A percentile compares a stretch with the other conserved stretches of the same genome.
phyloP scores from a whole-genome alignment of 2,329 filamentous ascomycete genomes.

The Rutstroemia sp. region DNA sequence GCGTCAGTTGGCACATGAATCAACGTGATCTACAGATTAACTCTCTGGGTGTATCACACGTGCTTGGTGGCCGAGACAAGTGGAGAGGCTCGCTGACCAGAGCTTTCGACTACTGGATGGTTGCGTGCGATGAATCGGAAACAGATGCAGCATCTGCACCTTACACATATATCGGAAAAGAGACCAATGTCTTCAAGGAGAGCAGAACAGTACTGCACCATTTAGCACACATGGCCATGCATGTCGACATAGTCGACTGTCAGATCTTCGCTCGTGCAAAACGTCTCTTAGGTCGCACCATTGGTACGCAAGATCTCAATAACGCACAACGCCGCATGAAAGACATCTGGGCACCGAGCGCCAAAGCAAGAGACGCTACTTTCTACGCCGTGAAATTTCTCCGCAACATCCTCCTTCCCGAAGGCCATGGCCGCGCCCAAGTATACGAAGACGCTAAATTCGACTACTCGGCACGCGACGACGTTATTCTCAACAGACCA shows the following conservation, averaged over 20 bases:
- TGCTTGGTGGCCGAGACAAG: slow-evolving; percentile 80
- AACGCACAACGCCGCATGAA: slow-evolving; percentile 78
- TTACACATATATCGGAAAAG: slow-evolving; percentile 49
- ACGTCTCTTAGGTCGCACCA: slow-evolving; percentile 75
- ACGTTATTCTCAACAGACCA: slow-evolving; percentile 81
- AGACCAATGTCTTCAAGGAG: slow-evolving; percentile 67
- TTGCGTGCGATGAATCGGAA: slow-evolving; percentile 79
- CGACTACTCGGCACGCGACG: slow-evolving; percentile 75
- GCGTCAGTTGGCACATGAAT: slow-evolving; percentile 96
- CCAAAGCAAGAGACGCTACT: slow-evolving; percentile 80
- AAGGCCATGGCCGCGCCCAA: slow-evolving; percentile 26
- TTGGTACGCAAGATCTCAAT: slow-evolving; percentile 73
- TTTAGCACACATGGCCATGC: slow-evolving; percentile 94
- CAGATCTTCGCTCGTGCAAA: slow-evolving; percentile 91
- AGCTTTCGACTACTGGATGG: slow-evolving; percentile 91
- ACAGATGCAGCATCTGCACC: slow-evolving; percentile 46
- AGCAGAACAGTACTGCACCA: slow-evolving; percentile 85
- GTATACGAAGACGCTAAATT: slow-evolving; percentile 33
- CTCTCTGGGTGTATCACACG: slow-evolving; percentile 70
- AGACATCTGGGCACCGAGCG: slow-evolving; percentile 81
- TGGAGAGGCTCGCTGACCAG: slow-evolving; percentile 81
- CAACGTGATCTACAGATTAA: slow-evolving; percentile 90
- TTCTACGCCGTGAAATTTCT: slow-evolving; percentile 90
- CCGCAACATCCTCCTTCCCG: slow-evolving; percentile 69
- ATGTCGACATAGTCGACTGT: slow-evolving; percentile 94